phyloP scores from a whole-genome alignment of 2,329 filamentous ascomycete species.

The Davidsoniella neocaledoniae region DNA sequence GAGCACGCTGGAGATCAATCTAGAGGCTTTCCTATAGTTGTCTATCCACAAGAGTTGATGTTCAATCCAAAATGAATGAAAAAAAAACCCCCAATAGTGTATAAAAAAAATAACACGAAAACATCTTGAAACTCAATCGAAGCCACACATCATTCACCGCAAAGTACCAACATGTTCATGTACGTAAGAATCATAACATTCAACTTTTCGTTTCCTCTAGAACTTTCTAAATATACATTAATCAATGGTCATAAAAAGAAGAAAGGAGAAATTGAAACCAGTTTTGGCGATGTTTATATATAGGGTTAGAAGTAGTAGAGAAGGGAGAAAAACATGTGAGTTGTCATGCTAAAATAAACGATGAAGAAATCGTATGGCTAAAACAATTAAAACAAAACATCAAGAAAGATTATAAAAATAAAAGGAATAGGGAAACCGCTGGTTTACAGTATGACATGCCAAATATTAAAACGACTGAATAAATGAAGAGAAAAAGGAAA shows the following conservation, averaged over 20 bases:
- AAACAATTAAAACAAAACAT: neutral
- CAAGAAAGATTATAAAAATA: neutral
- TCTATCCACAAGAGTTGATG: slow-evolving; percentile 12
- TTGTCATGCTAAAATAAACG: no score
- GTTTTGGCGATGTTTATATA: no score
- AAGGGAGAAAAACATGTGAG: no score
- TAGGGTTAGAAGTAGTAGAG: no score
- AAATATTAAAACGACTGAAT: neutral
- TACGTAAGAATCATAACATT: no score
- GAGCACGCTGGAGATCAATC: slow-evolving; percentile 84
- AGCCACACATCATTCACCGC: neutral
- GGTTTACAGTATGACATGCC: no score
- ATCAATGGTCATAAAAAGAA: no score
- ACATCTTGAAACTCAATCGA: neutral
- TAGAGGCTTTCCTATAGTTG: slow-evolving; percentile 72
- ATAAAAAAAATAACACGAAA: slow-evolving; percentile 11
- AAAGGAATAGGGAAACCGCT: neutral
- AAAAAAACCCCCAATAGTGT: slow-evolving; percentile 8
- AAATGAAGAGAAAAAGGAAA: neutral
- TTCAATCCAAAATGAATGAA: slow-evolving; percentile 5
- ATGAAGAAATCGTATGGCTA: neutral
- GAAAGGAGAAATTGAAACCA: neutral
- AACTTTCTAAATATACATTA: no score
- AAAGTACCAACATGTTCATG: no score
- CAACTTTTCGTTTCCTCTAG: no score